Percentiles rank a stretch among this genome's conserved stretches.
Conservation (phyloP, 805 yeast genomes). For the Barnettozyma wickerhamii region DNA sequence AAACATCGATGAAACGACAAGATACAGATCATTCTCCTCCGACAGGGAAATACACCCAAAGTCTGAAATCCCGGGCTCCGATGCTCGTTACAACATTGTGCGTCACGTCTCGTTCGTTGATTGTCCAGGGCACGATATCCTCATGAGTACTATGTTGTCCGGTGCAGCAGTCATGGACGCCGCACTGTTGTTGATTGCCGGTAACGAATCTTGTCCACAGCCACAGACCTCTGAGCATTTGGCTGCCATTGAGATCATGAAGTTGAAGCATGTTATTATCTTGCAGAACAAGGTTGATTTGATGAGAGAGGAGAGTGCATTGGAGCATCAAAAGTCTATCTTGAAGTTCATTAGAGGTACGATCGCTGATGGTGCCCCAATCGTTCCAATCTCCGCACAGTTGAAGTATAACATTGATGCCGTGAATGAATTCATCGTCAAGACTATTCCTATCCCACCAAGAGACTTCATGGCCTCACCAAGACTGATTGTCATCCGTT, state of each 20-base stretch:
- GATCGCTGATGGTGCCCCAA: slow-evolving; percentile 98
- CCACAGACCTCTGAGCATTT: slow-evolving; percentile 99
- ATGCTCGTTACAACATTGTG: slow-evolving; percentile 82
- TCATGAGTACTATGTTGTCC: slow-evolving; percentile 99
- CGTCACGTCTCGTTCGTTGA: slow-evolving; percentile 99
- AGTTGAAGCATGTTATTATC: slow-evolving; percentile 91
- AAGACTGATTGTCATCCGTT: slow-evolving; percentile 92
- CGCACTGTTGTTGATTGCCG: slow-evolving; percentile 91
- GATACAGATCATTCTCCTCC: slow-evolving; percentile 91
- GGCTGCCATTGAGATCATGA: slow-evolving; percentile 99
- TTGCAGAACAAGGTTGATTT: slow-evolving; percentile 97
- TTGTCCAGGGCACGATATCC: slow-evolving; percentile 99
- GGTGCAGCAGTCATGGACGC: slow-evolving; percentile 99
- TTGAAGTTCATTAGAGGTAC: slow-evolving; percentile 94
- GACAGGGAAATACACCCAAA: slow-evolving; percentile 94
- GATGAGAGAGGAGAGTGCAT: slow-evolving; percentile 95
- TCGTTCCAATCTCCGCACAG: slow-evolving; percentile 98
- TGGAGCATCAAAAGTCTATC: slow-evolving; percentile 92
- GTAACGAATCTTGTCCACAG: slow-evolving; percentile 99
- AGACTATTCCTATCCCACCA: slow-evolving; percentile 92
- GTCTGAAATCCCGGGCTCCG: slow-evolving; percentile 83
- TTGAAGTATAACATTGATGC: slow-evolving; percentile 98
- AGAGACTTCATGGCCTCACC: slow-evolving; percentile 95
- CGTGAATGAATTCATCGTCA: slow-evolving; percentile 93
- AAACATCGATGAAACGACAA: slow-evolving; percentile 87